Evolutionary conservation across 1,284 basidiomycete species (phyloP).

Genomic region (Ustilago lituana): DNA sequence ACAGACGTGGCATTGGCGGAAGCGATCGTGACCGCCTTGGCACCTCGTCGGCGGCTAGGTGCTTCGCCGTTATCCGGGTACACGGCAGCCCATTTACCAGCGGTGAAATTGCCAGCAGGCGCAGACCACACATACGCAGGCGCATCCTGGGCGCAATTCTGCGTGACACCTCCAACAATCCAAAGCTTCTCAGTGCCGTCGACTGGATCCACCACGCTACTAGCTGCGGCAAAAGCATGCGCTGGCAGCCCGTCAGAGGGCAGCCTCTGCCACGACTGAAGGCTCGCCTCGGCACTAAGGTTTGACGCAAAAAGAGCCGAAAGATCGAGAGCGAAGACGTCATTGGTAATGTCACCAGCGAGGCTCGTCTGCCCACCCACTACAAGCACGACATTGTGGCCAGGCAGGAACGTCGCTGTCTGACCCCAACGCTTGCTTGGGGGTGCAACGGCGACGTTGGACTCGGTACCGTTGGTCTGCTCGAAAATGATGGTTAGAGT

Average conservation of each 20-base stretch:
- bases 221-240: conserved; percentile 51
- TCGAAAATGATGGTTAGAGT: conserved; percentile 39
- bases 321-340: conserved; percentile 57
- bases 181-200: conserved; percentile 41
- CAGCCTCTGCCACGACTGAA: conserved; percentile 15
- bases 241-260: conserved; percentile 40
- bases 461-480: conserved; percentile 10
- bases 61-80: conserved; percentile 14
- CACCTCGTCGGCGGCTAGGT: conserved; percentile 18
- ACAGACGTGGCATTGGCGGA: conserved; percentile 16
- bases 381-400: conserved; percentile 49
- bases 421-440: conserved; percentile 36
- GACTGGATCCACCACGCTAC: conserved; percentile 8
- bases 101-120: conserved; percentile 20
- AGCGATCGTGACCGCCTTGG: conserved; percentile 23
- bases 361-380: conserved; percentile 61
- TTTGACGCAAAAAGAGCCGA: conserved; percentile 14
- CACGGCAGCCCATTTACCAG: conserved; percentile 26
- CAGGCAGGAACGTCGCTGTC: conserved; percentile 30
- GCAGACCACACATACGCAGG: conserved; percentile 45
- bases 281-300: conserved; percentile 22
- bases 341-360: conserved; percentile 44
- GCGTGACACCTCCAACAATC: conserved; percentile 59
- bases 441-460: conserved; percentile 13
- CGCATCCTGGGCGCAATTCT: conserved; percentile 50